Conservation (phyloP, 2,329 filamentous ascomycete species). For the Sclerotinia glacialis region DNA sequence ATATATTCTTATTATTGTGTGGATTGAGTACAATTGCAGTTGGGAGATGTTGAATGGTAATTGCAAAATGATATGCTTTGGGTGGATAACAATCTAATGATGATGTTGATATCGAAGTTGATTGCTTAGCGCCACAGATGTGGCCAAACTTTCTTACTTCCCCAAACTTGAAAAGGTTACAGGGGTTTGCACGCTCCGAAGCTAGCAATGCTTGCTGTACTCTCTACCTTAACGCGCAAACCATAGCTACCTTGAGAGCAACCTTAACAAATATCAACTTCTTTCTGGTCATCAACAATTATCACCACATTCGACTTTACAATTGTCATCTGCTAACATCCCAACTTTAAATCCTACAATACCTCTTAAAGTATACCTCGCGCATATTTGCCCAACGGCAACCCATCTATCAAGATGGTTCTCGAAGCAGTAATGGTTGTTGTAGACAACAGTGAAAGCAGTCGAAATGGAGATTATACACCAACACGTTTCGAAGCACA, state of each 20-base stretch:
- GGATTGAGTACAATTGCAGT: neutral
- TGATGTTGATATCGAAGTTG: no score
- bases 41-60: neutral
- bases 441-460: slow-evolving; percentile 99
- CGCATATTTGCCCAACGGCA: slow-evolving; percentile 17
- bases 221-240: slow-evolving; percentile 23
- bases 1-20: neutral
- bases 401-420: slow-evolving; percentile 68
- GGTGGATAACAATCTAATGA: neutral
- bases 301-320: neutral
- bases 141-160: slow-evolving; percentile 2
- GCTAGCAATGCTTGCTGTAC: slow-evolving; percentile 14
- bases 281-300: slow-evolving; percentile 10
- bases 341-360: neutral
- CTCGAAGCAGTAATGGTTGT: slow-evolving; percentile 99
- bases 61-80: neutral
- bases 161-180: neutral
- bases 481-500: slow-evolving; percentile 96
- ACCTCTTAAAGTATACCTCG: neutral
- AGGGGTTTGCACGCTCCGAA: slow-evolving; percentile 9
- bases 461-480: slow-evolving; percentile 89
- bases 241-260: slow-evolving; percentile 24
- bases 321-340: neutral
- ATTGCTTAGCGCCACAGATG: slow-evolving; percentile 9
- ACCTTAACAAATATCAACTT: slow-evolving; percentile 13